phyloP scores from a whole-genome alignment of 2,329 filamentous ascomycete genomes.

The Neocatenulostroma microsporum region DNA sequence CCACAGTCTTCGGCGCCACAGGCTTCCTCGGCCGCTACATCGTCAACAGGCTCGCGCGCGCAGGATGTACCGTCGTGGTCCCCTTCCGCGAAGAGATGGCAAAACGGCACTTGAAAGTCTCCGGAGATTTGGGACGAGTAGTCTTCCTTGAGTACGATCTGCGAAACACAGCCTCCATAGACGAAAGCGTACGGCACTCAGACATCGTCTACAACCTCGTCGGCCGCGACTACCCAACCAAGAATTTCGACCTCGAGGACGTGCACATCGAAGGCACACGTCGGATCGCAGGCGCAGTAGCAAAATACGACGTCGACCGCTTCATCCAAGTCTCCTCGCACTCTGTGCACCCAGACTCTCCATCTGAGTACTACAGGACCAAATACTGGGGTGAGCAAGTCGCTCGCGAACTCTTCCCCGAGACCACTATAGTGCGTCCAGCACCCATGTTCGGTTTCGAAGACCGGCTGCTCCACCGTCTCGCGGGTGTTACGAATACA shows the following conservation, averaged over 20 bases:
- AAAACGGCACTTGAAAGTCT: slow-evolving; percentile 91
- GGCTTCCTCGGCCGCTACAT: slow-evolving; percentile 95
- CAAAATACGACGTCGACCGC: slow-evolving; percentile 95
- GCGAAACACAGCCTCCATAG: slow-evolving; percentile 87
- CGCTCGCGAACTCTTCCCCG: slow-evolving; percentile 82
- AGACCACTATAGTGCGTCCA: slow-evolving; percentile 92
- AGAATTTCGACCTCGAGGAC: slow-evolving; percentile 93
- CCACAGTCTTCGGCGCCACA: slow-evolving; percentile 95
- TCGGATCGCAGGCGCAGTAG: slow-evolving; percentile 85
- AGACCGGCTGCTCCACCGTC: slow-evolving; percentile 79
- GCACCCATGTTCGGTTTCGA: slow-evolving; percentile 93
- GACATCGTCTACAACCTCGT: slow-evolving; percentile 97
- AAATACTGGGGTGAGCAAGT: slow-evolving; percentile 81
- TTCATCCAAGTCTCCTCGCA: slow-evolving; percentile 96
- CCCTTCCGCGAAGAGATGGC: slow-evolving; percentile 96
- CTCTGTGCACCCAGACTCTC: slow-evolving; percentile 72
- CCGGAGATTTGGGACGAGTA: slow-evolving; percentile 87
- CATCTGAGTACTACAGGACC: slow-evolving; percentile 82
- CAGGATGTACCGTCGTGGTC: slow-evolving; percentile 89
- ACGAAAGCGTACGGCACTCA: slow-evolving; percentile 92
- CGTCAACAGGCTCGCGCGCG: slow-evolving; percentile 84
- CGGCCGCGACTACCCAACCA: slow-evolving; percentile 91
- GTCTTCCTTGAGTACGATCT: slow-evolving; percentile 93
- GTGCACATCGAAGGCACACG: slow-evolving; percentile 89
- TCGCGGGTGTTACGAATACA: slow-evolving; percentile 71